Conservation (phyloP, 2,329 filamentous ascomycete species). For the Claviceps digitariae region DNA sequence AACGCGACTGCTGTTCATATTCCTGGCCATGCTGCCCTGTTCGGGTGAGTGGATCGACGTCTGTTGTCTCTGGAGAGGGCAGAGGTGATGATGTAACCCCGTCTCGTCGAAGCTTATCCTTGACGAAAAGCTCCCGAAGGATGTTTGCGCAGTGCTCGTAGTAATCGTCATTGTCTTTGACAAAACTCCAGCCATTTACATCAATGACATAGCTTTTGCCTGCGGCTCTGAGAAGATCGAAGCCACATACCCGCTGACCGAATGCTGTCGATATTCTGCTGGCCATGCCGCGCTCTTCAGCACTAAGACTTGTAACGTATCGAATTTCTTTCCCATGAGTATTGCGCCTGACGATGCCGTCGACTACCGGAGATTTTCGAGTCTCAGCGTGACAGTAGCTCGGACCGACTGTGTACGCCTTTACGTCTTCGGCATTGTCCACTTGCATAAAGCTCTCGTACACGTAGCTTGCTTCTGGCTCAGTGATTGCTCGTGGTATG, state of each 20-base stretch:
- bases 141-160: constrained; percentile 86
- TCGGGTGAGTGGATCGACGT: constrained; percentile 27
- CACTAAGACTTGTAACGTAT: constrained; percentile 75
- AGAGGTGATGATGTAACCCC: constrained; percentile 44
- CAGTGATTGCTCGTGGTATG: constrained; percentile 67
- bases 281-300: constrained; percentile 74
- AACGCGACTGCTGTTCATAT: constrained; percentile 19
- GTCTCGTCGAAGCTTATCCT: constrained; percentile 55
- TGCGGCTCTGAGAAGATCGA: constrained; percentile 77
- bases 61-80: constrained; percentile 33
- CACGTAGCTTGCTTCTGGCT: constrained; percentile 73
- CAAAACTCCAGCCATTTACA: constrained; percentile 98
- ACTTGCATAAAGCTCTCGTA: constrained; percentile 97
- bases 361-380: constrained; percentile 90
- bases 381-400: constrained; percentile 94
- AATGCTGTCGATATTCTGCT: constrained; percentile 83
- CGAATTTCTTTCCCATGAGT: constrained; percentile 94
- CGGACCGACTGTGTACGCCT: constrained; percentile 92
- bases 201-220: constrained; percentile 96
- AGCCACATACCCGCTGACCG: constrained; percentile 89
- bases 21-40: constrained; percentile 23
- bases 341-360: constrained; percentile 89
- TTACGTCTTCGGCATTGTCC: constrained; percentile 95
- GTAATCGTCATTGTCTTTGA: constrained; percentile 98
- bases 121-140: constrained; percentile 74